Base-by-base conservation (phyloP, 129 eudicot genomes). In the Cynara cardunculus region DNA sequence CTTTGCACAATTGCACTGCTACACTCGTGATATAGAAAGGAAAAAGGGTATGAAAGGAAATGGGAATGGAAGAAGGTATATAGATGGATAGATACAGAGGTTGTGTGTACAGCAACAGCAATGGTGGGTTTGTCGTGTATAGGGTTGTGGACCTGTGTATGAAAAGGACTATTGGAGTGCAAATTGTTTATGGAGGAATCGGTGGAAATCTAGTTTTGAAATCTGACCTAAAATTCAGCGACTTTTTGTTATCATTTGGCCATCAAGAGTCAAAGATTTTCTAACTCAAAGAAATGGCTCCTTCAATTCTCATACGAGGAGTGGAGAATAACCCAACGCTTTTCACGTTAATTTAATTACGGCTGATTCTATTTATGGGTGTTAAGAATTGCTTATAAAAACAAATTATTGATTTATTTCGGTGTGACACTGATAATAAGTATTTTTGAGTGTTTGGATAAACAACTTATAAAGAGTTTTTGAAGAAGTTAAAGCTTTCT, bases 201-300 rank as follows among this genome's bases (percentile, higher is more conserved):
- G 69, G 69, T 64, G 69, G 11, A 35, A 27, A 12, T 21, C 27
- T 71, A 7, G 75, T 61, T 28, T 10, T 75, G 71, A 75, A 75
- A 75, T 59, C 13, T 75, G 56, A 75, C 79, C 71, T 59, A 75
- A 75, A 75, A 59, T 75, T 75, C 21, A 30, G 79, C 13, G 79
- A 75, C 79, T 75, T 75, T 56, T 75, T 75, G 79, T 75, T 59
- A n/a, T 30, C 37, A 30, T 59, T 75, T 26, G 49, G 24, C 22
- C 22, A 34, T 34, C 22, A 7, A 37, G 64, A 75, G 79, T 75
- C 79, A 75, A 56, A 31, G 4, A 26, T 74, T 49, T 49, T 2
- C 7, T 18, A 49, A 39, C 46, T 2, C 16, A 11, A 34, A 41
- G 53, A 41, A 41, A 2, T 37, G 12, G 44, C 44, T 34, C 39